Evolutionary conservation across 139 green algal genomes (phyloP).

Genomic region (Coelastrella sp.): DNA sequence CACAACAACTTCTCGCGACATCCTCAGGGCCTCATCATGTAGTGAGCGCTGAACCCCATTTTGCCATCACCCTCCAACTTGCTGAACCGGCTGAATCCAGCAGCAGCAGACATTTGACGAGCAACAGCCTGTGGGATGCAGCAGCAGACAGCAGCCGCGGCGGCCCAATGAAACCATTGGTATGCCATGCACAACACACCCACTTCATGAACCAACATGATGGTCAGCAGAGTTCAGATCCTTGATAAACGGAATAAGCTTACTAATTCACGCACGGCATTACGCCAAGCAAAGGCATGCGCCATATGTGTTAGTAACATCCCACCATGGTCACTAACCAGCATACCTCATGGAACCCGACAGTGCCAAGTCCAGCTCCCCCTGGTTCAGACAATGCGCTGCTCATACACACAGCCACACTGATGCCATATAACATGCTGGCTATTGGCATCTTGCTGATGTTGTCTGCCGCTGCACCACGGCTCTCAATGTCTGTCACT

Average conservation of each 20-base stretch:
- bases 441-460: slow-evolving; percentile 12
- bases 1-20: background rate
- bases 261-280: too few species aligned
- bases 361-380: slow-evolving; percentile 31
- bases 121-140: background rate
- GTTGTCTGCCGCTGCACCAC: background rate
- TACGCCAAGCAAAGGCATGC: background rate
- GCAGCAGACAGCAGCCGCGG: background rate
- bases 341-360: slow-evolving; percentile 11
- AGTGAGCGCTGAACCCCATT: slow-evolving; percentile 7
- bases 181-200: background rate
- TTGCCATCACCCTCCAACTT: background rate
- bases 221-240: too few species aligned
- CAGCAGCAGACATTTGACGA: background rate
- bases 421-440: slow-evolving; percentile 25
- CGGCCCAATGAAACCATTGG: background rate
- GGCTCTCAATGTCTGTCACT: slow-evolving; percentile 12
- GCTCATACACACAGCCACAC: slow-evolving; percentile 32
- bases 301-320: background rate
- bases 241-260: too few species aligned
- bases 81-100: slow-evolving; percentile 23
- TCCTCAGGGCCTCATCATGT: slow-evolving; percentile 16
- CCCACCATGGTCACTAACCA: background rate
- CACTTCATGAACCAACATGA: background rate
- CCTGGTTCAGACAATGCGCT: slow-evolving; percentile 37